phyloP scores from a whole-genome alignment of 148 eudicot species.

The Talinum fruticosum region DNA sequence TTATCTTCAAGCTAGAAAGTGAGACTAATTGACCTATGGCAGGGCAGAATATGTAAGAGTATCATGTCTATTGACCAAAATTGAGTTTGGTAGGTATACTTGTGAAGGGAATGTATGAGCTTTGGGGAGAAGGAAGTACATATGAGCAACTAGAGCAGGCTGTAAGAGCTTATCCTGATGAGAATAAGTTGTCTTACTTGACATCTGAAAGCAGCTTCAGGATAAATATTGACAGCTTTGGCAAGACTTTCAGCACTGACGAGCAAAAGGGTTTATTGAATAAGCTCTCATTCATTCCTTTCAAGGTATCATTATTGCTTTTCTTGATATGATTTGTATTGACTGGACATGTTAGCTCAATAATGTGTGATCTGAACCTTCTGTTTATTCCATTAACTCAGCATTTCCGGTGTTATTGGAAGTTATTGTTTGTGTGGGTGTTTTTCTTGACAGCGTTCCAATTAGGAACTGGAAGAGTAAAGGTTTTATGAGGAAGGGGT shows the following conservation, averaged over 20 bases:
- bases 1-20: not conserved
- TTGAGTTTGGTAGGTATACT: constrained; percentile 75
- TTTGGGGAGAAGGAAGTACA: constrained; percentile 89
- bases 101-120: constrained; percentile 90
- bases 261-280: constrained; percentile 66
- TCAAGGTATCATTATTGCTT: constrained; percentile 50
- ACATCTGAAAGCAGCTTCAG: constrained; percentile 70
- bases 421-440: not conserved
- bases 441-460: not conserved
- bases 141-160: constrained; percentile 84
- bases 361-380: not conserved
- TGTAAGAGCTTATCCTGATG: constrained; percentile 68
- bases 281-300: constrained; percentile 70
- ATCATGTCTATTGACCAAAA: constrained; percentile 15
- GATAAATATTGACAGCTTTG: constrained; percentile 77
- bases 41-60: not conserved
- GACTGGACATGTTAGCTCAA: not conserved
- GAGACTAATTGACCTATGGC: not conserved
- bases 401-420: not conserved
- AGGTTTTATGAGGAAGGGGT: too few relatives aligned
- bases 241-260: constrained; percentile 63
- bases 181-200: constrained; percentile 68
- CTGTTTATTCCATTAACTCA: not conserved
- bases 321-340: not conserved
- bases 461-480: not conserved